Conservation (phyloP, 176 grass and related monocot species). For the Saccharum officinarum region DNA sequence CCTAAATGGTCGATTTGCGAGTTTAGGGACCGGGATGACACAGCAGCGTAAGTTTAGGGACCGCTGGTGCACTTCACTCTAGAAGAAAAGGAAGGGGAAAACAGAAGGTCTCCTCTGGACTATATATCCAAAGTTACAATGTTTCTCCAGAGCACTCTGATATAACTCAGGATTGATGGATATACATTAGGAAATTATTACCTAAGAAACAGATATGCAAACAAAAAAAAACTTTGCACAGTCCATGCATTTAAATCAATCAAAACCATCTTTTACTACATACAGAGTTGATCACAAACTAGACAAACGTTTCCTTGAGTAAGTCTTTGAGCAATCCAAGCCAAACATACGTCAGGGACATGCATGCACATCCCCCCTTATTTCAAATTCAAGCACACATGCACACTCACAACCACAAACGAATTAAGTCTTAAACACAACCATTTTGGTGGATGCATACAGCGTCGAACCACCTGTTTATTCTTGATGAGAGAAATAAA, state of each 20-base stretch:
- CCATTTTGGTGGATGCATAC: neutral
- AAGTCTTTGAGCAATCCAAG: no score
- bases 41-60: no score
- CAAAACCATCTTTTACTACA: no score
- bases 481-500: neutral
- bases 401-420: neutral
- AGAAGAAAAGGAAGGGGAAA: neutral
- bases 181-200: no score
- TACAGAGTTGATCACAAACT: neutral
- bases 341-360: neutral
- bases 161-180: neutral
- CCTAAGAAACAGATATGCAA: no score
- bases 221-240: no score
- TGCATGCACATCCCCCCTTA: neutral
- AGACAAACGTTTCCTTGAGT: neutral
- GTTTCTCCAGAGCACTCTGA: neutral
- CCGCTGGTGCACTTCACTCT: no score
- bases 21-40: no score
- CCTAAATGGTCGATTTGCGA: no score
- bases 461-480: neutral
- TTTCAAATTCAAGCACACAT: neutral
- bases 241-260: no score
- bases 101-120: neutral
- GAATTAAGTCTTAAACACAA: neutral
- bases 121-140: neutral